Evolutionary conservation across 164 flowering plant species (phyloP).

Genomic region (Akebia trifoliata): DNA sequence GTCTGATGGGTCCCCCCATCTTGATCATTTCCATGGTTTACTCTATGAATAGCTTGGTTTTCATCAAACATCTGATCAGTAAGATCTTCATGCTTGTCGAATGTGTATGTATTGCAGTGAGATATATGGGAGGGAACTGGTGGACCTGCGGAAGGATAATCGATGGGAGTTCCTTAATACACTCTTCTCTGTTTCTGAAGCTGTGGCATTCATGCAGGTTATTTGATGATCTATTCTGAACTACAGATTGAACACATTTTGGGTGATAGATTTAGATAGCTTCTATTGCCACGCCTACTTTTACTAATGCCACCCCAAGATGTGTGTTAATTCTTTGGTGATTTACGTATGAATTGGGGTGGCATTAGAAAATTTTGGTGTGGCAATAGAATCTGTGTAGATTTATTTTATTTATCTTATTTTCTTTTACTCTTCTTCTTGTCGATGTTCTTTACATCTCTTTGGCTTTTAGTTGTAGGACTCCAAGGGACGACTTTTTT

Average conservation of each 20-base stretch:
- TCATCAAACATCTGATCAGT: not conserved
- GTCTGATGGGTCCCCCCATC: too few relatives aligned
- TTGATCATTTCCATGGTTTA: not conserved
- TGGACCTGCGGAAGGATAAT: slow-evolving; percentile 80
- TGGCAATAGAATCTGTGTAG: too few relatives aligned
- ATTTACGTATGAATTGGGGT: too few relatives aligned
- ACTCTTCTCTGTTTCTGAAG: slow-evolving; percentile 93
- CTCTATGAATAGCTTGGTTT: not conserved
- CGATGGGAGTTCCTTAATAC: slow-evolving; percentile 97
- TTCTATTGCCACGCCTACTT: too few relatives aligned
- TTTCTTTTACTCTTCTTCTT: not conserved
- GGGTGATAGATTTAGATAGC: not conserved
- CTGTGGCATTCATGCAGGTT: slow-evolving; percentile 97
- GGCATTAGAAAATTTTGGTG: too few relatives aligned
- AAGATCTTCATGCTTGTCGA: slow-evolving; percentile 17
- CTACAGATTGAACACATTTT: not conserved
- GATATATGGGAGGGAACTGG: slow-evolving; percentile 95
- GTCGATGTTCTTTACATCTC: not conserved
- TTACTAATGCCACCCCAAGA: too few relatives aligned
- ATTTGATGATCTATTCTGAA: not conserved
- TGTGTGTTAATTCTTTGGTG: too few relatives aligned
- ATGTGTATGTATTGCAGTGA: slow-evolving; percentile 58
- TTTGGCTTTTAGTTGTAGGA: not conserved
- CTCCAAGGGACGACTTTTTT: not conserved
- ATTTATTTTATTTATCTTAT: too few relatives aligned